phyloP scores from a whole-genome alignment of 1,139 yeast genomes.

The Kurtzmaniella quercitrusa region DNA sequence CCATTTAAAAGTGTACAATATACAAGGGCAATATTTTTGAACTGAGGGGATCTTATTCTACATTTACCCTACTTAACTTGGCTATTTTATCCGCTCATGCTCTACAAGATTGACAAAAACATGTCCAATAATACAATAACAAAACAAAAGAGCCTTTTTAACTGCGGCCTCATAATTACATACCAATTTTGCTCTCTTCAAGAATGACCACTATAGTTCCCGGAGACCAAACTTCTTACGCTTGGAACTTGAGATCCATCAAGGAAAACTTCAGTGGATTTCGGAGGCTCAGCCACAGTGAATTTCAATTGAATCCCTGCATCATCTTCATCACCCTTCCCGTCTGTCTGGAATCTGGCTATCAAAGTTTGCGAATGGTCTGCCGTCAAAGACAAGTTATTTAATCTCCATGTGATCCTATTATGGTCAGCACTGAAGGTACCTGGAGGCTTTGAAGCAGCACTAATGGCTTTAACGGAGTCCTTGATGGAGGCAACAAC shows the following conservation, averaged over 20 bases:
- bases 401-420: conserved; percentile 80
- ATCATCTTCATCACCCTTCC: conserved; percentile 58
- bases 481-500: conserved; percentile 58
- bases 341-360: conserved; percentile 67
- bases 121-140: neutral
- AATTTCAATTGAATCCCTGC: conserved; percentile 71
- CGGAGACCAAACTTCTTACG: conserved; percentile 31
- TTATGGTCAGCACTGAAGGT: conserved; percentile 79
- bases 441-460: conserved; percentile 88
- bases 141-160: neutral
- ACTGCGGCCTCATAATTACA: neutral
- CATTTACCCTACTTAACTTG: too few species aligned
- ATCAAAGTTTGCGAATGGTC: conserved; percentile 55
- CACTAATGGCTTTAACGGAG: conserved; percentile 52
- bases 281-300: conserved; percentile 29
- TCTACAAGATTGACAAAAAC: neutral
- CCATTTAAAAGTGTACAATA: too few species aligned
- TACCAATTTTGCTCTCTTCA: conserved; percentile 1
- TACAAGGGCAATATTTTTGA: too few species aligned
- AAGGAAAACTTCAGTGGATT: conserved; percentile 20
- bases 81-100: too few species aligned
- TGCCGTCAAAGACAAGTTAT: conserved; percentile 35
- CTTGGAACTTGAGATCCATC: conserved; percentile 23
- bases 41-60: too few species aligned
- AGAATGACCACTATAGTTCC: conserved; percentile 32